Conservation (phyloP, 2,329 filamentous ascomycete genomes). For the Hypoxylon sp. region DNA sequence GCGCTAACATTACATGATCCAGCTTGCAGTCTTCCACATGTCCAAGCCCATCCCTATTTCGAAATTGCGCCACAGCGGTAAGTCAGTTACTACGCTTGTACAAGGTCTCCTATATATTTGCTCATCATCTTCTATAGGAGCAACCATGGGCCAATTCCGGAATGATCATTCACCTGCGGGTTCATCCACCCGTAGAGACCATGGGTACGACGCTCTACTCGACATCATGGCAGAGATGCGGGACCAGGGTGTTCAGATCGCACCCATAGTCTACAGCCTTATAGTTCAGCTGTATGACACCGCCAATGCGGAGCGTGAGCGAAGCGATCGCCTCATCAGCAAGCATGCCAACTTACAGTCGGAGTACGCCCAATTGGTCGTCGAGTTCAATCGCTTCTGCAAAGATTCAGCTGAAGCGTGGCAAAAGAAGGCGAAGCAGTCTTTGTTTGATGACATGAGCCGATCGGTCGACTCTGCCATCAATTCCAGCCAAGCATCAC, state of each 20-base stretch:
- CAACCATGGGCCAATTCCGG: neutral
- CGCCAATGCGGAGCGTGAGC: neutral
- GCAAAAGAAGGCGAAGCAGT: neutral
- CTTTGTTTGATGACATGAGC: slow-evolving; percentile 6
- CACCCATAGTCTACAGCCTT: neutral
- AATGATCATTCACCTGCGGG: neutral
- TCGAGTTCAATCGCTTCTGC: slow-evolving; percentile 18
- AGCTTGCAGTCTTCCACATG: neutral
- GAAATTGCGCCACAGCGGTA: neutral
- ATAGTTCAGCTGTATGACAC: slow-evolving; percentile 1
- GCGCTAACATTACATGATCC: neutral
- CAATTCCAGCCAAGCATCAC: neutral
- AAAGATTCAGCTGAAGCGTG: neutral
- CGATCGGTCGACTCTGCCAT: neutral
- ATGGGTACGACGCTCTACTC: neutral
- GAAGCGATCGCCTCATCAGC: neutral
- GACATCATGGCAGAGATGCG: slow-evolving; percentile 24
- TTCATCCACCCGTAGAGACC: neutral
- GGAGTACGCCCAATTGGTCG: slow-evolving; percentile 1
- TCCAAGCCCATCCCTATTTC: neutral
- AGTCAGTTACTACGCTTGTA: neutral
- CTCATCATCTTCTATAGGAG: neutral
- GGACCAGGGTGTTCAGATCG: slow-evolving; percentile 5
- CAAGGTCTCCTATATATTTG: neutral
- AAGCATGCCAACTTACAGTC: slow-evolving; percentile 12